Evolutionary conservation across 2,329 filamentous ascomycete species (phyloP).

Genomic region (Penicillium digitatum): DNA sequence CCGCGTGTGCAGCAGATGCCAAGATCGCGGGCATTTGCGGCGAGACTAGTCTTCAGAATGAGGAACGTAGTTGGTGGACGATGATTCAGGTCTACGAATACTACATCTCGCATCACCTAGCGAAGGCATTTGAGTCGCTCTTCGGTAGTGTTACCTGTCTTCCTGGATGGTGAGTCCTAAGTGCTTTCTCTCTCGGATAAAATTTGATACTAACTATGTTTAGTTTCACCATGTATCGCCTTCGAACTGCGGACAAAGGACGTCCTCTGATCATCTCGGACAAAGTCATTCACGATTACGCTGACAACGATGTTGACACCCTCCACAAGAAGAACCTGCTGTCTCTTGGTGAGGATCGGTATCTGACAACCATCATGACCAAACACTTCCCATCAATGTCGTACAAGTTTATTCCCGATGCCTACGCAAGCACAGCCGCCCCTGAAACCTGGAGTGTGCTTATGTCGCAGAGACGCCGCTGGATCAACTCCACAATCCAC

Average conservation of each 20-base stretch:
- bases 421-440: slow-evolving; percentile 87
- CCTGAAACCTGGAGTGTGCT: slow-evolving; percentile 92
- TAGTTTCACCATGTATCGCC: slow-evolving; percentile 98
- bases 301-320: slow-evolving; percentile 84
- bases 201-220: slow-evolving; percentile 36
- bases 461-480: slow-evolving; percentile 94
- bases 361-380: slow-evolving; percentile 94
- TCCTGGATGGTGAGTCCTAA: slow-evolving; percentile 80
- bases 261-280: slow-evolving; percentile 93
- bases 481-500: slow-evolving; percentile 99
- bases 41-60: slow-evolving; percentile 93
- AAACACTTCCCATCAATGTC: slow-evolving; percentile 95
- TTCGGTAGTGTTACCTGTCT: slow-evolving; percentile 98
- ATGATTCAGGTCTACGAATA: slow-evolving; percentile 99
- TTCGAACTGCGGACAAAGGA: slow-evolving; percentile 88
- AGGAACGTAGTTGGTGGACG: slow-evolving; percentile 94
- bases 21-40: slow-evolving; percentile 98
- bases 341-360: slow-evolving; percentile 93
- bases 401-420: slow-evolving; percentile 92
- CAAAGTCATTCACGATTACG: slow-evolving; percentile 80
- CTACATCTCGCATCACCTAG: slow-evolving; percentile 94
- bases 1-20: slow-evolving; percentile 85
- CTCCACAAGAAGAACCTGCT: slow-evolving; percentile 92
- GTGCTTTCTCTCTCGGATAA: neutral
- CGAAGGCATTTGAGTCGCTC: slow-evolving; percentile 95